Base-by-base conservation (phyloP, 2,329 filamentous ascomycete genomes). In the Ceratocystis alfenasii region DNA sequence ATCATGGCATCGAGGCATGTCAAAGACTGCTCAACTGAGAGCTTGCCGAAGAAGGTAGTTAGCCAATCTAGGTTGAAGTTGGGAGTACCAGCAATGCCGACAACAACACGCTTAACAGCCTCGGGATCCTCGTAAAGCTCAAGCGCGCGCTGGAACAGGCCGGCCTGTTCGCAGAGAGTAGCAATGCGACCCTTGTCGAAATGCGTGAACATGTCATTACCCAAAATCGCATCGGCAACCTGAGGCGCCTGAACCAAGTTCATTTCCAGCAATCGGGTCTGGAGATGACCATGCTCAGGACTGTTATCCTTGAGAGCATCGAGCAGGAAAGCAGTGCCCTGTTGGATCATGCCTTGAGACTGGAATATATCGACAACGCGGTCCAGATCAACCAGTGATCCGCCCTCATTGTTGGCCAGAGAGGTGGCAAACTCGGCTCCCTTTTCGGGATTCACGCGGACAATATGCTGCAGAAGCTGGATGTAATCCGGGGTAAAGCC, bases 321-420 rank as follows among this genome's bases (percentile, higher is more conserved):
- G 30, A 99, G 83, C 63, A 99, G 79, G 83, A 99, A 99, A n/a
- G 93, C 92, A 2, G 95, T 99, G 6, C 93, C 93, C 76, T 96
- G 91, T 75, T 97, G 95, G 62, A 97, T 84, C 91, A 97, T 94
- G 72, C 91, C 92, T 76, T 99, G 94, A 8, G 92, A 92, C 76
- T 96, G 88, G 86, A 99, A 99, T 68, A 99, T 91, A 75, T 99
- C 94, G 62, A 96, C 90, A 28, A 96, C 92, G 60, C 93, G 90
- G 74, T 96, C 90, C 66, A 97, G 85, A 71, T 97, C 94, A 70
- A 99, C 87, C 67, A 96, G 79, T 28, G 92, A 87, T 30, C 90
- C 92, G 68, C 87, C 85, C 73, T 95, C 90, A 71, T 94, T 87
- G 75, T 94, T 96, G 55, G 90, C 93, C 68, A 99, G 83, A 69